These are phyloP conservation scores for Thielaviopsis euricoi DNA, from an alignment of 2,329 filamentous ascomycete genomes.

Conservation along the genomic window DNA sequence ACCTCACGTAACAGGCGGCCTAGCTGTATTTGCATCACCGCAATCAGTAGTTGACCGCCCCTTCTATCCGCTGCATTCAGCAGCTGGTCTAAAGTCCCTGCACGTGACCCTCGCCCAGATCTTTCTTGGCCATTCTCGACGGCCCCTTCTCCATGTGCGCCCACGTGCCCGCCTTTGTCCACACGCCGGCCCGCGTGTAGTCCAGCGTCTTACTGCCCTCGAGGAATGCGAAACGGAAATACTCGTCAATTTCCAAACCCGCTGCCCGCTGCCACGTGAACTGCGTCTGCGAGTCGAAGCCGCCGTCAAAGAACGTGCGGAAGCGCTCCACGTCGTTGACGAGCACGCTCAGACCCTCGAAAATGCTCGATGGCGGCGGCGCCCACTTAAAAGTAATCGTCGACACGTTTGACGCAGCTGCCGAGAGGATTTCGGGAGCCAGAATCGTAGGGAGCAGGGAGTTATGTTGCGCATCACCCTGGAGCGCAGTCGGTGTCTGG, in stretches of 20 bases:
- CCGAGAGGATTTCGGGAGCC: slow-evolving; percentile 24
- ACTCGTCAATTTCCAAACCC: slow-evolving; percentile 38
- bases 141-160: slow-evolving; percentile 46
- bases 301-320: slow-evolving; percentile 50
- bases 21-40: too few species aligned
- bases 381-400: slow-evolving; percentile 48
- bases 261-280: slow-evolving; percentile 45
- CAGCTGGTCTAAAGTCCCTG: not conserved
- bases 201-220: slow-evolving; percentile 47
- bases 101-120: slow-evolving; percentile 11
- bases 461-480: slow-evolving; percentile 47
- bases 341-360: slow-evolving; percentile 62
- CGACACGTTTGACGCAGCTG: slow-evolving; percentile 25
- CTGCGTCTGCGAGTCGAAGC: slow-evolving; percentile 23
- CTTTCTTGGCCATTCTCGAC: slow-evolving; percentile 24
- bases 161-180: slow-evolving; percentile 50
- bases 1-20: too few species aligned
- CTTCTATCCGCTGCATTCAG: too few species aligned
- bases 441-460: slow-evolving; percentile 41
- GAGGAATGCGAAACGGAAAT: slow-evolving; percentile 65
- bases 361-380: slow-evolving; percentile 28
- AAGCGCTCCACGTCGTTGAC: slow-evolving; percentile 78
- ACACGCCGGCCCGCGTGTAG: slow-evolving; percentile 60
- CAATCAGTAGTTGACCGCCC: too few species aligned
- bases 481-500: slow-evolving; percentile 60